Conservation (phyloP, 345 rosid species). For the Gossypium thurberi region DNA sequence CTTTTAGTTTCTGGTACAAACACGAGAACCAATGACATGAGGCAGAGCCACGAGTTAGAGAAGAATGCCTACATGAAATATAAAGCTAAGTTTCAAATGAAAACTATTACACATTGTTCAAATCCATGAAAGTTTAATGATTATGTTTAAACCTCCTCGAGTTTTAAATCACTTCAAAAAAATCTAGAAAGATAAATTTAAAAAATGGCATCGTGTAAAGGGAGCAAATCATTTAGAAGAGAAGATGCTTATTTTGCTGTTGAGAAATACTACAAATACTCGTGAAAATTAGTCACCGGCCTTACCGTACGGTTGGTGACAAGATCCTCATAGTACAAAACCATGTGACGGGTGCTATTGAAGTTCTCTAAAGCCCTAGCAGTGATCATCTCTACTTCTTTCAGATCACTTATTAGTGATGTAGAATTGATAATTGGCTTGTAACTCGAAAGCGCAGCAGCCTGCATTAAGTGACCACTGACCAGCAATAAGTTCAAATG, state of each 20-base stretch:
- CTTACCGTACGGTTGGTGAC: slow-evolving; percentile 51
- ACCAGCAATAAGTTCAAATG: slow-evolving; percentile 15
- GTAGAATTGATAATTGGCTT: slow-evolving; percentile 74
- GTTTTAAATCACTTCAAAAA: too few relatives aligned
- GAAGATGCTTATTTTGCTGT: too few relatives aligned
- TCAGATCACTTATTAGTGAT: slow-evolving; percentile 53
- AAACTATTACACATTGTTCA: not conserved
- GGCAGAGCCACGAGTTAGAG: not conserved
- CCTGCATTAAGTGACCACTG: slow-evolving; percentile 35
- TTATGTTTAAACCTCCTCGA: not conserved
- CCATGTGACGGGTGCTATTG: slow-evolving; percentile 64
- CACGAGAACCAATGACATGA: not conserved
- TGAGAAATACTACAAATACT: not conserved
- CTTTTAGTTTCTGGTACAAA: slow-evolving; percentile 56
- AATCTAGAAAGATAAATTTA: too few relatives aligned
- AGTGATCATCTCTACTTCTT: slow-evolving; percentile 47
- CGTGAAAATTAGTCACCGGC: not conserved
- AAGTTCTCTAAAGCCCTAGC: slow-evolving; percentile 56
- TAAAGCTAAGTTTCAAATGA: not conserved
- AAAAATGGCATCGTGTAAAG: too few relatives aligned
- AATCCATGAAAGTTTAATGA: not conserved
- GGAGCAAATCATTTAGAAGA: too few relatives aligned
- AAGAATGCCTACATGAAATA: not conserved
- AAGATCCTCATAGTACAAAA: slow-evolving; percentile 82
- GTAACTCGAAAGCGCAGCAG: slow-evolving; percentile 67